Conservation (phyloP, 441 rosid genomes). For the Rhodomyrtus psidioides region DNA sequence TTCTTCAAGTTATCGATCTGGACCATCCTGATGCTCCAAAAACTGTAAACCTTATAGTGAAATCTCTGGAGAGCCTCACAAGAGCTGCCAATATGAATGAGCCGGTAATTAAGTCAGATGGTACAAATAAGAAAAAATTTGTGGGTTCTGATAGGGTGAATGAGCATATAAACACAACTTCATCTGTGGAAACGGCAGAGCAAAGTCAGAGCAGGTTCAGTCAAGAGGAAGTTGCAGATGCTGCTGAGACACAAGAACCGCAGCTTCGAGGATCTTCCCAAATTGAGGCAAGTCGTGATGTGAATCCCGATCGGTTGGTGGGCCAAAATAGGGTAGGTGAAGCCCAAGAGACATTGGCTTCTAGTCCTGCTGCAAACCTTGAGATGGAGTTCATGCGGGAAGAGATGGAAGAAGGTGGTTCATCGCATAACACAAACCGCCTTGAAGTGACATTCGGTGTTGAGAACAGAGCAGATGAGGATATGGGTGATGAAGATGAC, state of each 20-base stretch:
- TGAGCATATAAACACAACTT: slow-evolving; percentile 29
- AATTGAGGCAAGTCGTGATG: slow-evolving; percentile 38
- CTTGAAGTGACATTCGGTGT: slow-evolving; percentile 79
- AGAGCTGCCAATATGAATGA: slow-evolving; percentile 93
- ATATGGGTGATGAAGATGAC: slow-evolving; percentile 94
- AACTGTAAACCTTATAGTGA: slow-evolving; percentile 74
- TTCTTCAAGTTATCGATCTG: slow-evolving; percentile 84
- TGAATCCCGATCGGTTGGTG: slow-evolving; percentile 34
- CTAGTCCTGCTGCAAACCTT: slow-evolving; percentile 50
- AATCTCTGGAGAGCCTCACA: slow-evolving; percentile 83
- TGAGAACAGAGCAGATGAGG: slow-evolving; percentile 87
- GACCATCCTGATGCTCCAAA: slow-evolving; percentile 99
- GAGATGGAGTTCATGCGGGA: slow-evolving; percentile 88
- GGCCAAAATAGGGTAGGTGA: slow-evolving; percentile 79
- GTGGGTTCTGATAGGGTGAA: slow-evolving; percentile 41
- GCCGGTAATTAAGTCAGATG: slow-evolving; percentile 66
- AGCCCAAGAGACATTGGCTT: slow-evolving; percentile 44
- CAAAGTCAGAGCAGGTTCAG: slow-evolving; percentile 39
- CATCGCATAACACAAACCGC: slow-evolving; percentile 50
- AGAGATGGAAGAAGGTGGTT: slow-evolving; percentile 76
- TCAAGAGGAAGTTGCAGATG: slow-evolving; percentile 41
- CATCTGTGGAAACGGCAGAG: slow-evolving; percentile 38
- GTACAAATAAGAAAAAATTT: slow-evolving; percentile 54
- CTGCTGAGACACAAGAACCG: slow-evolving; percentile 36
- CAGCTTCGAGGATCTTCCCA: slow-evolving; percentile 42